Base-by-base conservation (phyloP, 139 green algal genomes). In the Auxenochlorella protothecoides region DNA sequence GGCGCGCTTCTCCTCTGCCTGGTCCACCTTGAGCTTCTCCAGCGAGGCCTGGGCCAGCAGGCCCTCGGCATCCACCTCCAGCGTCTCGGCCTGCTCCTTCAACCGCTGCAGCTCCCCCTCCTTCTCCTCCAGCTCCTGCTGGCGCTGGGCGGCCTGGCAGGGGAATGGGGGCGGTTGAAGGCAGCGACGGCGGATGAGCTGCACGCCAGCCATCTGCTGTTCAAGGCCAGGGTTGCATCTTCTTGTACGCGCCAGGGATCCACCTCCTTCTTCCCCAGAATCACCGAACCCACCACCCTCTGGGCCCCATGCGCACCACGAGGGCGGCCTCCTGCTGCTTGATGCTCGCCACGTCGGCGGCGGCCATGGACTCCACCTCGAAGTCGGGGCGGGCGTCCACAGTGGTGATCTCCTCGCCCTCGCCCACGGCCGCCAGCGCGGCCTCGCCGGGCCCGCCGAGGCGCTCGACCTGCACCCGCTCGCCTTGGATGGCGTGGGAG, bases 331-430 rank as follows among this genome's bases (percentile, higher is more conserved):
- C 71, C 14, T 66, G 27, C 5, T 65, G 71, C 66, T 77, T 73
- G 66, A 73, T 74, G 6, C 16, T 66, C 4, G 68, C 65, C n/a
- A 80, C 59, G 61, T 77, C 76, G 8, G 51, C 70, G 4, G 71
- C 66, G 12, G 44, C 57, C 5, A 71, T 52, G 0, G 65, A 51
- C 5, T 8, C 11, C 3, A 57, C 59, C 64, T 80, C 76, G 51
- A 15, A 66, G 44, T 5, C 59, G 4, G 76, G 76, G 70, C 76
- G 76, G 57, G 55, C 76, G 57, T 76, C 56, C 55, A 80, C 27
- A 56, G 51, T 44, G 44, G 27, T 14, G 10, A 55, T 15, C 6
- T 55, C 5, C 10, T 10, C 65, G 7, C 3, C 10, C 65, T 14
- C 4, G 6, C 13, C 13, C 27, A 68, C 4, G 27, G 65, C 27